Conservation (phyloP, 176 grass and related monocot genomes). For the Triticum monococcum region DNA sequence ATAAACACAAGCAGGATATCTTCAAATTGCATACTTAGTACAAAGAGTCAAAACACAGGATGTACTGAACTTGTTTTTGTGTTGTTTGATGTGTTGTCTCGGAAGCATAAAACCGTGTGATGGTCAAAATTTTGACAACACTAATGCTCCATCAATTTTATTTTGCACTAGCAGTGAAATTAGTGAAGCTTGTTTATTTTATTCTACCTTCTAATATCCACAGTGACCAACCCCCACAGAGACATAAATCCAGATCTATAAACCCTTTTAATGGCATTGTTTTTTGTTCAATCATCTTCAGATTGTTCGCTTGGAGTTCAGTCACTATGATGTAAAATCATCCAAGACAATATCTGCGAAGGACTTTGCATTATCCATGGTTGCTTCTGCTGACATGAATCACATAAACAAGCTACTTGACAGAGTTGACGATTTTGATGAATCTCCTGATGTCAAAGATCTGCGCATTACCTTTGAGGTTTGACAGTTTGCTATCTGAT, state of each 20-base stretch:
- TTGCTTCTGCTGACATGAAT: constrained; percentile 90
- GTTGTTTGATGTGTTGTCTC: not conserved
- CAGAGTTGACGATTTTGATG: constrained; percentile 69
- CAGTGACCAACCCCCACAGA: not conserved
- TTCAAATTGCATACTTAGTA: not conserved
- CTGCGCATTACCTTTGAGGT: constrained; percentile 80
- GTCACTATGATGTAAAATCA: constrained; percentile 89
- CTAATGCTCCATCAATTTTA: not conserved
- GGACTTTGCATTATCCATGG: constrained; percentile 96
- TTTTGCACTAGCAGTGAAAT: not conserved
- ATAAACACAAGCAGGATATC: not conserved
- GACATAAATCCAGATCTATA: not conserved
- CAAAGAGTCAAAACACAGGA: not conserved
- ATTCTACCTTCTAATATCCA: not conserved
- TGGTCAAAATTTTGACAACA: not conserved
- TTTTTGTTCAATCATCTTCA: constrained; percentile 27
- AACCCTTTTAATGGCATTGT: not conserved
- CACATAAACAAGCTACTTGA: constrained; percentile 88
- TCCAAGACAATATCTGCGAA: constrained; percentile 76
- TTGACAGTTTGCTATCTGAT: constrained; percentile 23
- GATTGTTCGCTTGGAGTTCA: constrained; percentile 92
- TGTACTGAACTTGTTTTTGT: not conserved
- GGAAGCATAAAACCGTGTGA: not conserved
- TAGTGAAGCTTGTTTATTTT: not conserved
- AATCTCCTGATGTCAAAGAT: constrained; percentile 63